phyloP scores from a whole-genome alignment of 306 rosid genomes.

The Fragaria vesca region DNA sequence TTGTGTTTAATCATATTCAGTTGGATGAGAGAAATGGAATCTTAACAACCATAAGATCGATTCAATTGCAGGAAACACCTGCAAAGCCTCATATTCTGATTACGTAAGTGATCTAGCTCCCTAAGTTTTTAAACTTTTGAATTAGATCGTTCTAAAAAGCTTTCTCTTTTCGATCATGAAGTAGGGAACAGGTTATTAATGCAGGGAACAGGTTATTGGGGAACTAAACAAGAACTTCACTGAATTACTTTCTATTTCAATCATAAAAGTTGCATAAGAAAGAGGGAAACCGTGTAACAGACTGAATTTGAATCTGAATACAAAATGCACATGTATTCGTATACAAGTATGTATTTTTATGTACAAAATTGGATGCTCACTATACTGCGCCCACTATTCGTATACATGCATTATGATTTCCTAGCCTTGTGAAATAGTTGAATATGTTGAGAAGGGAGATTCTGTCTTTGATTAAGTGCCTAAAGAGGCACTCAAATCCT shows the following conservation, averaged over 20 bases:
- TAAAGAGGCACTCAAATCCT: conserved; percentile 22
- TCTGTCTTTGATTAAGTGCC: conserved; percentile 29
- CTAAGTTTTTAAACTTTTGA: not conserved
- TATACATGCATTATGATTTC: not conserved
- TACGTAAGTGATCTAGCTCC: not conserved
- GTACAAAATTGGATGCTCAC: not conserved
- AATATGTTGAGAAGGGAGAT: conserved; percentile 36
- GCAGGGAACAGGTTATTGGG: not conserved
- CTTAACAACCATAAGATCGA: not conserved
- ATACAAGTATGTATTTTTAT: not conserved
- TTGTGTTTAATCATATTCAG: not conserved
- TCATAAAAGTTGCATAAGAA: not conserved
- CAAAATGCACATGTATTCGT: not conserved
- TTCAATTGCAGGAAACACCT: not conserved
- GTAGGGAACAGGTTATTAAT: not conserved
- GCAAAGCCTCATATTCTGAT: not conserved
- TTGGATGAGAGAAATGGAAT: not conserved
- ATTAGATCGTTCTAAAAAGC: not conserved
- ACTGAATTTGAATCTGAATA: not conserved
- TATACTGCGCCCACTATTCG: not conserved
- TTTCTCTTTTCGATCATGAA: not conserved
- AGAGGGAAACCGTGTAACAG: not conserved
- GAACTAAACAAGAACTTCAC: not conserved
- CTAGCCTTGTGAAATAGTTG: conserved; percentile 17
- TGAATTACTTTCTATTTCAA: not conserved